Evolutionary conservation across 164 flowering plant species (phyloP).

Genomic region (Aristolochia fimbriata): DNA sequence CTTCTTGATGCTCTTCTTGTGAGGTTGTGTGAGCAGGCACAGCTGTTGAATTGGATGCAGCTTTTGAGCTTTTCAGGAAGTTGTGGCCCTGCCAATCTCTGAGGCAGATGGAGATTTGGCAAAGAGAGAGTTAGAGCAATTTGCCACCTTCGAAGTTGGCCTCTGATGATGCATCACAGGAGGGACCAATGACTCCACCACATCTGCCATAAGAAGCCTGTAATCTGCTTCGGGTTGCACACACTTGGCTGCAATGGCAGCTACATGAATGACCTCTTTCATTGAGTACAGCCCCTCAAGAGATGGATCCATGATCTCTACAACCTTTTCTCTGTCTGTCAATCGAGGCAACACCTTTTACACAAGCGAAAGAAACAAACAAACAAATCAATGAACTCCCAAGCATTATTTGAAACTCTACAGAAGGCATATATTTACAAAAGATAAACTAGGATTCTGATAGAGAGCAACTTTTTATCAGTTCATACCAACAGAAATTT

Average conservation of each 20-base stretch:
- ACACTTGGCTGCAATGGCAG: conserved; percentile 99
- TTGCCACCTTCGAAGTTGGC: conserved; percentile 36
- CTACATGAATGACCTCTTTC: conserved; percentile 93
- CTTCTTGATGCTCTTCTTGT: too few relatives aligned
- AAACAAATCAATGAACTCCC: neutral
- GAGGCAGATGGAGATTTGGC: conserved; percentile 27
- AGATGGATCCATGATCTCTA: conserved; percentile 83
- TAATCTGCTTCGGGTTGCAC: conserved; percentile 94
- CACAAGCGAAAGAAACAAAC: neutral
- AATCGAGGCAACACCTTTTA: conserved; percentile 74
- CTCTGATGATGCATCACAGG: conserved; percentile 48
- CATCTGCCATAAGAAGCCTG: conserved; percentile 93
- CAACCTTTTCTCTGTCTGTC: conserved; percentile 79
- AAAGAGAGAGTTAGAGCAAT: conserved; percentile 37
- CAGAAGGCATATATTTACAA: too few relatives aligned
- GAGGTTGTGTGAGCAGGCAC: too few relatives aligned
- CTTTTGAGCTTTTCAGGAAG: neutral
- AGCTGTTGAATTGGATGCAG: too few relatives aligned
- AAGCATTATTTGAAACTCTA: too few relatives aligned
- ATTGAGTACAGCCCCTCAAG: conserved; percentile 79
- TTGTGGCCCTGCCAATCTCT: neutral
- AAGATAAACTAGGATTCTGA: too few relatives aligned
- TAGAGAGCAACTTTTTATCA: too few relatives aligned
- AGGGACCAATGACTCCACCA: conserved; percentile 87
- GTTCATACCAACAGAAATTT: too few relatives aligned